These are phyloP conservation scores for Backusella morwellensis DNA, from an alignment of 192 early-diverging fungal genomes.

Conservation along the genomic window DNA sequence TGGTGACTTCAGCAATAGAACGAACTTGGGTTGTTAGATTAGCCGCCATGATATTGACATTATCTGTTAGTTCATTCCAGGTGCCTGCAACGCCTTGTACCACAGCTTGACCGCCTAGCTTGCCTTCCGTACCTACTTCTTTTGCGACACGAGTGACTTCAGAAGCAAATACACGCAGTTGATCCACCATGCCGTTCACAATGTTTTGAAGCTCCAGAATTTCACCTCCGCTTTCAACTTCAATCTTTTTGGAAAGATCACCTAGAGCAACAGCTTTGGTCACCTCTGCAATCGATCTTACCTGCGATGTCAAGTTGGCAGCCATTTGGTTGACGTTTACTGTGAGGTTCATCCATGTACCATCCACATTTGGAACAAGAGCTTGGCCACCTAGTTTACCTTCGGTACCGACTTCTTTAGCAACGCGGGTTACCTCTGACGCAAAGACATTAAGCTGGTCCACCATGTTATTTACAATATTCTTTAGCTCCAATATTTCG, in stretches of 20 bases:
- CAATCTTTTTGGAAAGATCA: slow-evolving; percentile 55
- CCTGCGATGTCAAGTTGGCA: slow-evolving; percentile 36
- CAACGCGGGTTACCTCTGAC: slow-evolving; percentile 62
- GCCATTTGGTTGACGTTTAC: slow-evolving; percentile 44
- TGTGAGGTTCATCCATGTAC: slow-evolving; percentile 41
- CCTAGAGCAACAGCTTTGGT: slow-evolving; percentile 56
- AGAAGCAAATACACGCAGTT: slow-evolving; percentile 59
- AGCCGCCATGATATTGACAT: slow-evolving; percentile 72
- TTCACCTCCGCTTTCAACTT: slow-evolving; percentile 51
- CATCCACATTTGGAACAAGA: slow-evolving; percentile 36
- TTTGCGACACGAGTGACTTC: slow-evolving; percentile 69
- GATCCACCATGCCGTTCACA: slow-evolving; percentile 68
- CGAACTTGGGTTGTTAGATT: slow-evolving; percentile 70
- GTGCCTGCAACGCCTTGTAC: slow-evolving; percentile 63
- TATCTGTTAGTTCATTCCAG: slow-evolving; percentile 72
- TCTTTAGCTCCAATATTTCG: slow-evolving; percentile 68
- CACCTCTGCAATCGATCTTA: slow-evolving; percentile 58
- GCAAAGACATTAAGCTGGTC: slow-evolving; percentile 52
- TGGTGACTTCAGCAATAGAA: slow-evolving; percentile 64
- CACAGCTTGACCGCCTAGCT: slow-evolving; percentile 66
- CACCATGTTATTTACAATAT: slow-evolving; percentile 71
- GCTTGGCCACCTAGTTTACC: slow-evolving; percentile 50
- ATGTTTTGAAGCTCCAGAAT: slow-evolving; percentile 57
- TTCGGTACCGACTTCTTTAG: slow-evolving; percentile 66
- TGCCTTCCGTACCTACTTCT: slow-evolving; percentile 72